A percentile compares a stretch with the other conserved stretches of the same genome.
phyloP scores from a whole-genome alignment of 2,329 filamentous ascomycete genomes.

The Venturiaceae sp. region DNA sequence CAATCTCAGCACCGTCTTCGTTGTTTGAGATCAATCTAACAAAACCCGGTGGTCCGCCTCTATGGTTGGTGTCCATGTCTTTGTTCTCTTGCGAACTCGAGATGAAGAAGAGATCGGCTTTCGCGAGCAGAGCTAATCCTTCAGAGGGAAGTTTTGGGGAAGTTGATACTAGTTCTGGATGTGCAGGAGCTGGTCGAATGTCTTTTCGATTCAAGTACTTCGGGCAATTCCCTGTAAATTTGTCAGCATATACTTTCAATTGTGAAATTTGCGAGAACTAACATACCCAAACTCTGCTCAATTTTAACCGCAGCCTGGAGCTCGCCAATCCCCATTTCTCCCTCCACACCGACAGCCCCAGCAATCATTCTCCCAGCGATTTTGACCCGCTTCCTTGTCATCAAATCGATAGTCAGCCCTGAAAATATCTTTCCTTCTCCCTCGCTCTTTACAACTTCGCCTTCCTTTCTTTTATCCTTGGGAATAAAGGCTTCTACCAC shows the following conservation, averaged over 20 bases:
- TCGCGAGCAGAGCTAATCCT: constrained; percentile 49
- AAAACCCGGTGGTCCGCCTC: constrained; percentile 67
- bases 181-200: constrained; percentile 45
- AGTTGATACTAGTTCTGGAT: constrained; percentile 41
- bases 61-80: constrained; percentile 76
- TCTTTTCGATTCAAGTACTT: constrained; percentile 75
- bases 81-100: constrained; percentile 45
- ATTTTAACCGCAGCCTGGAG: constrained; percentile 58
- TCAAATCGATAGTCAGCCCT: constrained; percentile 54
- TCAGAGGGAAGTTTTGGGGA: constrained; percentile 38
- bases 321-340: constrained; percentile 20
- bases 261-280: neutral
- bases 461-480: constrained; percentile 20
- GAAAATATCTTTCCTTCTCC: constrained; percentile 45
- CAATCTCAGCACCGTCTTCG: constrained; percentile 37
- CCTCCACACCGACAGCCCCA: constrained; percentile 40
- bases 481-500: constrained; percentile 53
- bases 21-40: constrained; percentile 55
- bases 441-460: constrained; percentile 29
- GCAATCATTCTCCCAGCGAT: constrained; percentile 60
- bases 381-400: constrained; percentile 63
- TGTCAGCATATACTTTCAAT: constrained; percentile 8
- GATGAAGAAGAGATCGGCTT: constrained; percentile 70
- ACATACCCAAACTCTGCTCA: constrained; percentile 54
- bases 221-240: constrained; percentile 59